Conservation (phyloP, 306 rosid species). For the Acacia acuminata region DNA sequence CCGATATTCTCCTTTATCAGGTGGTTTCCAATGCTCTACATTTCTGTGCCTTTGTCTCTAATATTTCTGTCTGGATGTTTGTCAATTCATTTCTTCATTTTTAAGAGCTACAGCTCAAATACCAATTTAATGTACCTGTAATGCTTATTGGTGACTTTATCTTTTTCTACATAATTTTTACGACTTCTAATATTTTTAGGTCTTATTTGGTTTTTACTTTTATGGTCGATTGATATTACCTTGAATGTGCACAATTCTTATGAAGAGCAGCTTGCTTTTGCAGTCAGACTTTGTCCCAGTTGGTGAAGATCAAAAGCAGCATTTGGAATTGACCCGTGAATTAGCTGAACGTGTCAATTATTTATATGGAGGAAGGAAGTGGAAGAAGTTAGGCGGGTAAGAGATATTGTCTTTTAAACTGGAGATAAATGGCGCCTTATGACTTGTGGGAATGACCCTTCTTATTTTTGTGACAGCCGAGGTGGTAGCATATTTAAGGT, state of each 20-base stretch:
- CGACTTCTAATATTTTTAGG: neutral
- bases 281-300: conserved; percentile 96
- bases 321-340: conserved; percentile 93
- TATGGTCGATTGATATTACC: conserved; percentile 29
- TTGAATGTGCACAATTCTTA: conserved; percentile 45
- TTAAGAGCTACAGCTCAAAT: conserved; percentile 14
- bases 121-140: conserved; percentile 25
- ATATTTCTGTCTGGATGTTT: conserved; percentile 7
- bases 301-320: conserved; percentile 99
- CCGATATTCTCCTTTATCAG: conserved; percentile 97
- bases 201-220: conserved; percentile 20
- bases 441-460: conserved; percentile 34
- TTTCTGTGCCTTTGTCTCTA: conserved; percentile 19
- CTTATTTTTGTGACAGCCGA: conserved; percentile 64
- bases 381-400: conserved; percentile 99
- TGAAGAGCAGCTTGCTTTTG: conserved; percentile 46
- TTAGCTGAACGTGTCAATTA: conserved; percentile 87
- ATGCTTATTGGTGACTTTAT: conserved; percentile 19
- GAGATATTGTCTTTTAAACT: conserved; percentile 35
- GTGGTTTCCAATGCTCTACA: conserved; percentile 43
- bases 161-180: conserved; percentile 16
- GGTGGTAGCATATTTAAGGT: conserved; percentile 90
- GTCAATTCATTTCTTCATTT: neutral
- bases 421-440: conserved; percentile 10
- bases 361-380: conserved; percentile 92